Base-by-base conservation (phyloP, 1,139 yeast species). In the Geotrichum restrictum region DNA sequence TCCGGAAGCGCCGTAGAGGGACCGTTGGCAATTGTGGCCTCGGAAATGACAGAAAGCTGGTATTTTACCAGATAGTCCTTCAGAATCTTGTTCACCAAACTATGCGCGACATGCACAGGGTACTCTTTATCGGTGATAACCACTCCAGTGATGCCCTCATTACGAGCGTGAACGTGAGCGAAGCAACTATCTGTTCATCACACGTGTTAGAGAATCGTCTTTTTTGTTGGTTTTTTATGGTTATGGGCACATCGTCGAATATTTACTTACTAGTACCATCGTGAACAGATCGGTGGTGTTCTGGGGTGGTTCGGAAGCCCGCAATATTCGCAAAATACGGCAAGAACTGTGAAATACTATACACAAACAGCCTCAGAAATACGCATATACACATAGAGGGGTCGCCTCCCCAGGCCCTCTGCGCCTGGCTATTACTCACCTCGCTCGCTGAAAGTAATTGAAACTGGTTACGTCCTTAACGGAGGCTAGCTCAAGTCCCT, bases 51-150 rank as follows among this genome's bases (percentile, higher is more conserved):
- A 32, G 71, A 68, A 49, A 81, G 78, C 6, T 96, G 96, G 69
- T 88, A 94, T 58, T 85, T 82, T 27, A 91, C 78, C 56, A 91
- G 74, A 70, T 88, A 93, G 69, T 93, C 98, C 63, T 93, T 98
- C 63, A 89, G 77, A 21, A 93, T 75, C 74, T 89, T 93, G 77
- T 91, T 93, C 64, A 93, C 79, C 59, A 93, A 75, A 2, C 97
- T 85, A 72, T 88, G 93, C 0, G 97, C 98, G n/a, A 97, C 98
- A 67, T 98, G 80, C 19, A 88, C 91, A 1, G 98, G 98, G 70
- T 93, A 93, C 63, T 93, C 97, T 69, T 86, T 86, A 69, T 93
- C 99, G 48, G 96, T 82, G 67, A 94, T 87, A 56, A 93, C 74
- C 29, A 93, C 96, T 59, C 96, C 96, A n/a, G 95, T 86, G 47